A percentile compares a stretch with the other conserved stretches of the same genome.
These are phyloP conservation scores for Mycena capillaripes DNA, from an alignment of 768 basidiomycete genomes.

Conservation along the genomic window DNA sequence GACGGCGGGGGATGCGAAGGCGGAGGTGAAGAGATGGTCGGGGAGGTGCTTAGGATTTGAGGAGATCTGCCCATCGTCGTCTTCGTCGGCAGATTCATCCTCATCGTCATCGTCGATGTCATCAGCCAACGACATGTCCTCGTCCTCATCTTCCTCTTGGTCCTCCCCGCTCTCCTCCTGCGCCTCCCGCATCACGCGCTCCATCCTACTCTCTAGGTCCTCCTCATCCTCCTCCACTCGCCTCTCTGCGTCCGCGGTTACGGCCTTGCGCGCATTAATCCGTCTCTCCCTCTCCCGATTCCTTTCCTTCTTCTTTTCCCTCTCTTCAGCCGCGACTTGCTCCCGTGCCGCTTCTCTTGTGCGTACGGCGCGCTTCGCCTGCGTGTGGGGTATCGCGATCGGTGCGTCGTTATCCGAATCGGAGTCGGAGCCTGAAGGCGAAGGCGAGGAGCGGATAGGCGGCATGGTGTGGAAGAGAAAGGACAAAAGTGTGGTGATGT, in stretches of 20 bases:
- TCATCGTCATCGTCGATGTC: conserved; percentile 36
- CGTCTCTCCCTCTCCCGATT: no score
- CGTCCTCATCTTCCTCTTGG: conserved; percentile 41
- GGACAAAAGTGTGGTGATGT: neutral
- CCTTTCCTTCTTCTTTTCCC: no score
- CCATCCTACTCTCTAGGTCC: conserved; percentile 48
- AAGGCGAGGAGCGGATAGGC: neutral
- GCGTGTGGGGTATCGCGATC: no score
- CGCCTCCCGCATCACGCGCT: conserved; percentile 58
- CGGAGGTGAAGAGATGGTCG: no score
- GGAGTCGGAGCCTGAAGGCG: neutral
- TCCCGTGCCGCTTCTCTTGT: no score
- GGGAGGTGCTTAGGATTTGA: no score
- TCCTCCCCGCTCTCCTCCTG: conserved; percentile 45
- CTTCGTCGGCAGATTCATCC: conserved; percentile 39
- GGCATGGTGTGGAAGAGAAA: neutral
- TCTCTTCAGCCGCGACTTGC: no score
- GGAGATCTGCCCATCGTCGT: no score
- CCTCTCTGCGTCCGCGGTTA: conserved; percentile 53
- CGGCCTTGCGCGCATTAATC: conserved; percentile 51
- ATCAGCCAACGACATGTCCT: neutral
- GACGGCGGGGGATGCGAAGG: no score
- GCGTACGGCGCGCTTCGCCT: no score
- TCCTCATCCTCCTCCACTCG: conserved; percentile 38
- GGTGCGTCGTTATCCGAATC: neutral